Evolutionary conservation across 352 stramenopile genomes (phyloP).

Genomic region (Albugo candida): DNA sequence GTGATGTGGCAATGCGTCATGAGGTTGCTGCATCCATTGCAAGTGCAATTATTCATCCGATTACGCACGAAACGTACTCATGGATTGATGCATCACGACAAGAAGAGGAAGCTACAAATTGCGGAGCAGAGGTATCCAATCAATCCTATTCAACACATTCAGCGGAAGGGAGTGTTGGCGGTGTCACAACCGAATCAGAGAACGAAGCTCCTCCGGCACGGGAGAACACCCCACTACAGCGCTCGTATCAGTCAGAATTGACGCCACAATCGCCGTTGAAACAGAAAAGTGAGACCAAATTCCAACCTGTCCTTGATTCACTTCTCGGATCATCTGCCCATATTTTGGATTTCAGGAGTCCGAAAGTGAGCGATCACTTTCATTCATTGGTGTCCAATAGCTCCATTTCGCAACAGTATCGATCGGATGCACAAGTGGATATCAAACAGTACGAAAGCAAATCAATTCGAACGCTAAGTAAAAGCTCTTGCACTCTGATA

Average conservation of each 20-base stretch:
- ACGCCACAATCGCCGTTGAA: not conserved
- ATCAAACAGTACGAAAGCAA: too few relatives aligned
- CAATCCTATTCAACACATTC: not conserved
- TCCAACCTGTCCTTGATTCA: slow-evolving; percentile 17
- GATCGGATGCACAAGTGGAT: too few relatives aligned
- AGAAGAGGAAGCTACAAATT: not conserved
- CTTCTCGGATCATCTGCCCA: slow-evolving; percentile 41
- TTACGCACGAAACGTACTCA: slow-evolving; percentile 49
- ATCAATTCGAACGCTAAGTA: too few relatives aligned
- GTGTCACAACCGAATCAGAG: not conserved
- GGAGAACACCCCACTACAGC: not conserved
- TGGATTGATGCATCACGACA: slow-evolving; percentile 22
- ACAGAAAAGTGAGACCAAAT: not conserved
- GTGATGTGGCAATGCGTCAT: slow-evolving; percentile 37
- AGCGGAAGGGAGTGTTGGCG: not conserved
- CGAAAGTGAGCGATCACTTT: slow-evolving; percentile 68
- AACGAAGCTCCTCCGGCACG: not conserved
- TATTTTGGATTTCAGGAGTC: slow-evolving; percentile 59
- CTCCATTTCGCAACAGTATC: too few relatives aligned
- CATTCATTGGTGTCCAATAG: slow-evolving; percentile 17
- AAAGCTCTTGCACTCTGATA: too few relatives aligned
- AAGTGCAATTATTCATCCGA: slow-evolving; percentile 31
- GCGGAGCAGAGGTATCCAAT: not conserved
- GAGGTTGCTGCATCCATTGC: slow-evolving; percentile 34
- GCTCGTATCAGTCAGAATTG: not conserved